phyloP scores from a whole-genome alignment of 805 yeast species.

The Starmerella sp. region DNA sequence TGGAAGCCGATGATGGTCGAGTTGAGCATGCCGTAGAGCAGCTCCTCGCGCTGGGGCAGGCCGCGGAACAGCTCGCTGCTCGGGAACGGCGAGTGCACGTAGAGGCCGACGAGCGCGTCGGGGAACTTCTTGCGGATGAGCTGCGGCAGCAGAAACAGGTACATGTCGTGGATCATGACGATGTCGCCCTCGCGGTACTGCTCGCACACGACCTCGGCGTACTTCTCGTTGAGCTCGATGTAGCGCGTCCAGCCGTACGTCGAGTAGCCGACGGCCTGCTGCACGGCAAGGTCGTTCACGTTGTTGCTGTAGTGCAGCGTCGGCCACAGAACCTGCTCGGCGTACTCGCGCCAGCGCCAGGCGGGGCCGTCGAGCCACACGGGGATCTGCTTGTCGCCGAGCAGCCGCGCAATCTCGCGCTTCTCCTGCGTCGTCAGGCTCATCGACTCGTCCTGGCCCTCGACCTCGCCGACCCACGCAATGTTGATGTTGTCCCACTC shows the following conservation, averaged over 20 bases:
- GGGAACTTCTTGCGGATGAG: conserved; percentile 67
- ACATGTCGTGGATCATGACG: conserved; percentile 88
- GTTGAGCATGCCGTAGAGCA: conserved; percentile 86
- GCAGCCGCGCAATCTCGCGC: conserved; percentile 34
- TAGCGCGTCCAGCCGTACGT: conserved; percentile 75
- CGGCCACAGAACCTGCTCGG: conserved; percentile 89
- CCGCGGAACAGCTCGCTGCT: conserved; percentile 88
- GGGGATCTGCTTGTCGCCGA: conserved; percentile 37
- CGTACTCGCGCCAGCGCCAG: conserved; percentile 74
- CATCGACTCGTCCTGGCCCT: conserved; percentile 21
- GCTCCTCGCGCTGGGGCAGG: conserved; percentile 65
- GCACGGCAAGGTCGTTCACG: conserved; percentile 13
- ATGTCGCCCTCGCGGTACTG: conserved; percentile 81
- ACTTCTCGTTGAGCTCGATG: conserved; percentile 81
- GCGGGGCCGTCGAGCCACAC: conserved; percentile 77
- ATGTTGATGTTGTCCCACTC: conserved; percentile 81
- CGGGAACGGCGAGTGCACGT: conserved; percentile 87
- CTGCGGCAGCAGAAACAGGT: conserved; percentile 69
- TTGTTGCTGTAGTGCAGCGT: conserved; percentile 79
- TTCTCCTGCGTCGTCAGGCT: conserved; percentile 48
- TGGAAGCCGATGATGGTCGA: conserved; percentile 81
- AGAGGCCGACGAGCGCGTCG: conserved; percentile 63
- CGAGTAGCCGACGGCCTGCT: conserved; percentile 33
- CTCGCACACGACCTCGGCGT: conserved; percentile 61
- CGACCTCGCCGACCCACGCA: conserved; percentile 93